phyloP scores from a whole-genome alignment of 805 yeast genomes.

The Kodamaea leandrae region DNA sequence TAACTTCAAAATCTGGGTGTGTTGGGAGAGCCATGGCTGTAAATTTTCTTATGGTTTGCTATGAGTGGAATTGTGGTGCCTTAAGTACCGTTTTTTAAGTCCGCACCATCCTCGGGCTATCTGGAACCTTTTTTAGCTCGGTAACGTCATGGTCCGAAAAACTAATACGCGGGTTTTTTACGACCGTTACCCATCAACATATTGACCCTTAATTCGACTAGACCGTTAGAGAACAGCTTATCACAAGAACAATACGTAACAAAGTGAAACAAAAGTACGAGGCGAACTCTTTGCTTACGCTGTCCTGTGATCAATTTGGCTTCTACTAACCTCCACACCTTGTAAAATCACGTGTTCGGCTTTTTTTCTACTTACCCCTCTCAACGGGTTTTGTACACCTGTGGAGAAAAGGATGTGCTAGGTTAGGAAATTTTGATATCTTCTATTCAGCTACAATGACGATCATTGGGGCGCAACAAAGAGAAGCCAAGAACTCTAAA shows the following conservation, averaged over 20 bases:
- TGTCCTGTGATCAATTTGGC: neutral
- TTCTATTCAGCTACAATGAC: neutral
- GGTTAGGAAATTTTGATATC: neutral
- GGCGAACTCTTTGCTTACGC: no score
- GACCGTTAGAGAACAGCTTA: no score
- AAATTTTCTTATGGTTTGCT: neutral
- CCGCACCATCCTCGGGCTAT: constrained; percentile 5
- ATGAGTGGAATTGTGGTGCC: neutral
- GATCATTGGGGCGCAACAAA: neutral
- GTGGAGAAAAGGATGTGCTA: constrained; percentile 4
- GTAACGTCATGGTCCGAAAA: neutral
- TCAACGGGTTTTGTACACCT: neutral
- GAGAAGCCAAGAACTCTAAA: neutral
- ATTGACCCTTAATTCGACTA: no score
- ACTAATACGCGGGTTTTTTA: no score
- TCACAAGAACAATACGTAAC: no score
- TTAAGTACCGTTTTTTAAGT: constrained; percentile 7
- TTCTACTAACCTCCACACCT: neutral
- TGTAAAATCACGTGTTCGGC: neutral
- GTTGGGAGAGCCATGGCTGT: constrained; percentile 9
- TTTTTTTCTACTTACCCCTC: neutral
- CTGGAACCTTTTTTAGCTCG: neutral
- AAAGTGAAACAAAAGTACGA: no score
- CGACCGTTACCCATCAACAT: no score
- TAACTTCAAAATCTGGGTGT: constrained; percentile 34